Percentiles rank a stretch among this genome's conserved stretches.
Evolutionary conservation across 805 yeast genomes (phyloP).

Genomic region (Saccharomycopsis sp.): DNA sequence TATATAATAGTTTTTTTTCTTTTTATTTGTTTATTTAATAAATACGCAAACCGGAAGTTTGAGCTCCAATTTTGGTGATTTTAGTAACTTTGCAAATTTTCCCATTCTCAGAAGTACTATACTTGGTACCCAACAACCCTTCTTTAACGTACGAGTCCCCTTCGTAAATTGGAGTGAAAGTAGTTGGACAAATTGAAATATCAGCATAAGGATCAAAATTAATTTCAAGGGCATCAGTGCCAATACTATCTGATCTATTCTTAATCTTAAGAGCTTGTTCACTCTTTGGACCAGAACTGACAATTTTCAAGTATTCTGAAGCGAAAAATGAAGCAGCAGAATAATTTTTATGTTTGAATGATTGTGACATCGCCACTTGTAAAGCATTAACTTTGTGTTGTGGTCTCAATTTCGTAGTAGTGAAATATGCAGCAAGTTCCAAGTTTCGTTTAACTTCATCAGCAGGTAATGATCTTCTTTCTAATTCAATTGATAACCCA

Average conservation of each 20-base stretch:
- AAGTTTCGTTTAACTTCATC: slow-evolving; percentile 75
- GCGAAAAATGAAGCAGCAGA: slow-evolving; percentile 90
- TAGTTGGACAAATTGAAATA: slow-evolving; percentile 81
- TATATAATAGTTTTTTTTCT: too few species aligned
- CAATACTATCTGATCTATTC: slow-evolving; percentile 68
- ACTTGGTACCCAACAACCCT: slow-evolving; percentile 85
- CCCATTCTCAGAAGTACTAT: slow-evolving; percentile 72
- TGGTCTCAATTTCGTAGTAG: slow-evolving; percentile 72
- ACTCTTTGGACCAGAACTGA: slow-evolving; percentile 69
- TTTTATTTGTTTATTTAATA: neutral
- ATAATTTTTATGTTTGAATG: slow-evolving; percentile 82
- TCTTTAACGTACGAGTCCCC: slow-evolving; percentile 65
- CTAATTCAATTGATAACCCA: slow-evolving; percentile 85
- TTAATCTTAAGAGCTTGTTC: slow-evolving; percentile 84
- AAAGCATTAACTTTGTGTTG: slow-evolving; percentile 82
- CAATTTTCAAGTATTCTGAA: slow-evolving; percentile 64
- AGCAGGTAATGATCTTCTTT: slow-evolving; percentile 74
- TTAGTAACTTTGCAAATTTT: slow-evolving; percentile 67
- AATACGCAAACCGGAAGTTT: slow-evolving; percentile 79
- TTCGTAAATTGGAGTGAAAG: slow-evolving; percentile 82
- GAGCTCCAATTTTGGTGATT: slow-evolving; percentile 79
- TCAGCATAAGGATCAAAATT: slow-evolving; percentile 91
- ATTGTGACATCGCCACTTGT: slow-evolving; percentile 92
- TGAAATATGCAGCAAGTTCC: slow-evolving; percentile 94
- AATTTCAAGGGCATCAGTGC: slow-evolving; percentile 81